Evolutionary conservation across 2,329 filamentous ascomycete genomes (phyloP), one percentile per base, ranked within the genome.

Genomic region (Aspergillus sp.): DNA sequence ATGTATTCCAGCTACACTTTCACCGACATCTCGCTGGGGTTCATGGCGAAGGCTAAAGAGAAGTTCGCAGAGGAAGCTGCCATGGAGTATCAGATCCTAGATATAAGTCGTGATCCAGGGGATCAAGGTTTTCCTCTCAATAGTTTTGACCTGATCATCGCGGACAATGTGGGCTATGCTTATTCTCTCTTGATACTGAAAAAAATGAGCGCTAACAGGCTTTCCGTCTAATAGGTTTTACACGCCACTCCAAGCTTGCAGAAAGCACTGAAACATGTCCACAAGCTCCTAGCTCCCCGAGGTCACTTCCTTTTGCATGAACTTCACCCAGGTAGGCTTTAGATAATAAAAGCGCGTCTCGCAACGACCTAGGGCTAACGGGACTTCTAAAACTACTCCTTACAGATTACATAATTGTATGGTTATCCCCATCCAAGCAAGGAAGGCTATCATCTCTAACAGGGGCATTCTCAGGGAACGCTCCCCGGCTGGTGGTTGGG

Each of bases 251-350:
- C 59, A 22, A 18, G n/a, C 16, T 22, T 47, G 20, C n/a, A 22
- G 20, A n/a, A 3, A 18, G 2, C n/a, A 22, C 45, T 47, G n/a
- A 10, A 47, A 1, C 66, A 73, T 54, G 63, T 75, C 0, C 63
- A 62, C 3, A 60, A 58, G 7, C 61, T 76, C 12, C 65, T 76
- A 2, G 62, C 62, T 32, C 77, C 81, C 0, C 80, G 77, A 1
- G 82, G 82, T 0, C 75, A 78, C 49, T 67, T 85, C 0, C 49
- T 84, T 1, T 51, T 82, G 0, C 58, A 78, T 4, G 82, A 85
- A 59, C 61, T 77, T 1, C 72, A 68, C 6, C 52, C 58, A 2
- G 56, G 20, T 10, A 58, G n/a, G n/a, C 45, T 18, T 3, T 22
- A 18, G 45, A 47, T 18, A 32, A 32, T 6, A 32, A 32, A 10